These are phyloP conservation scores for Paecilomyces formosus DNA, from an alignment of 2,329 filamentous ascomycete genomes.

Conservation along the genomic window DNA sequence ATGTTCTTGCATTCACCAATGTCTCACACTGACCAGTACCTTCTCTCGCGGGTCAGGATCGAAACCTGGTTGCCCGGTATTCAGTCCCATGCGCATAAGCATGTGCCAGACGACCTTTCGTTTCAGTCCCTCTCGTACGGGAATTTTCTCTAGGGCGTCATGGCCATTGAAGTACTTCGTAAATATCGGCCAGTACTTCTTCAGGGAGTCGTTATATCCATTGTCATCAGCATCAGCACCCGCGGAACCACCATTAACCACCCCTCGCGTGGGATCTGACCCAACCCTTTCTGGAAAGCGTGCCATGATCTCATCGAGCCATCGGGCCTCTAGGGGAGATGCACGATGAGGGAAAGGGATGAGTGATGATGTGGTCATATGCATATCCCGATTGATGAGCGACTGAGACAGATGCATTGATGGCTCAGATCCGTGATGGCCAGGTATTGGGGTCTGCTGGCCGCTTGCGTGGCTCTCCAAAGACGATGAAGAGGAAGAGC, in stretches of 20 bases:
- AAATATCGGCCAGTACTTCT: slow-evolving; percentile 64
- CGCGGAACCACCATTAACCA: slow-evolving; percentile 6
- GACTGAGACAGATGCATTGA: slow-evolving; percentile 24
- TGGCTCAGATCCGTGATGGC: slow-evolving; percentile 16
- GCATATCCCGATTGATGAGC: slow-evolving; percentile 23
- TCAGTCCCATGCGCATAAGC: slow-evolving; percentile 58
- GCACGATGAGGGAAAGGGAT: slow-evolving; percentile 74
- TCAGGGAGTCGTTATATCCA: slow-evolving; percentile 31
- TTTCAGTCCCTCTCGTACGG: slow-evolving; percentile 78
- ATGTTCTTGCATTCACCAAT: slow-evolving; percentile 52
- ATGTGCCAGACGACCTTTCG: slow-evolving; percentile 56
- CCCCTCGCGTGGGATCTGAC: background rate
- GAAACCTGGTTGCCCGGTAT: slow-evolving; percentile 34
- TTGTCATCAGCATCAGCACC: slow-evolving; percentile 18
- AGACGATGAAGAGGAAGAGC: slow-evolving; percentile 31
- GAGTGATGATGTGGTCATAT: slow-evolving; percentile 50
- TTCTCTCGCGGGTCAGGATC: slow-evolving; percentile 28
- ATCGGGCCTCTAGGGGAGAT: slow-evolving; percentile 69
- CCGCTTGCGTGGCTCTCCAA: slow-evolving; percentile 31
- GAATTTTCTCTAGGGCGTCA: slow-evolving; percentile 77
- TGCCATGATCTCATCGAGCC: slow-evolving; percentile 44
- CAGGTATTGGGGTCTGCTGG: slow-evolving; percentile 28
- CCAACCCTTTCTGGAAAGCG: slow-evolving; percentile 24
- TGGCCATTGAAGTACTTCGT: slow-evolving; percentile 83
- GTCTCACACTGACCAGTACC: slow-evolving; percentile 55